Evolutionary conservation across 2,329 filamentous ascomycete genomes (phyloP), one percentile per base, ranked within the genome.

Genomic region (Chrysoporthe austroafricana): DNA sequence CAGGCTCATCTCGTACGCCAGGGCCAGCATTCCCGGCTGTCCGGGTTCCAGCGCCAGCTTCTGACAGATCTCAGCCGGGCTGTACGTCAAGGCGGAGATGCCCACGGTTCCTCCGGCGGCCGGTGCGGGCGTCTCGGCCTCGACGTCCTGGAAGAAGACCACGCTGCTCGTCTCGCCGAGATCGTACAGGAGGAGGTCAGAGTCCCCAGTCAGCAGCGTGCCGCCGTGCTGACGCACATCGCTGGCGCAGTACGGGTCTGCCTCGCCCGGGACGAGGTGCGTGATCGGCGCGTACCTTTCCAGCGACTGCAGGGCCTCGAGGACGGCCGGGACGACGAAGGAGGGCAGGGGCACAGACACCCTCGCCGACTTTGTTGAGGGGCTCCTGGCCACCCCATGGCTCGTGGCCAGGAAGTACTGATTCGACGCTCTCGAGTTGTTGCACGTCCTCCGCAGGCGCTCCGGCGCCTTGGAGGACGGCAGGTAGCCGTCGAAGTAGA

Each of bases 401-500:
- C 71, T 73, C 13, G 75, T 74, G 8, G 77, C 77, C 48, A 76
- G 74, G 68, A 84, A 83, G 59, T 85, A 81, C 2, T 78, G 77
- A 50, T 84, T 82, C 32, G 94, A 79, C 32, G 86, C 83, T 4
- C 80, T 78, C 8, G 90, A 86, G 32, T 83, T 86, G 26, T 81
- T 83, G 62, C 87, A 80, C 46, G 91, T 81, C 44, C 93, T 85
- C 11, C 84, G 77, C 62, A 89, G 79, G 4, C 93, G 86, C 7
- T 88, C 86, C 0, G 79, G 76, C 44, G 84, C 83, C 75, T 97
- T 97, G 4, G 82, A 77, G 0, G 76, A 68, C 0, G 95, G 95
- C 0, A 98, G 83, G 66, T 88, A 90, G 16, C 94, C 94, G 77
- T 98, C 95, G 73, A 98, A 97, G 76, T 91, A 94, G 64, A 97